Evolutionary conservation across 2,329 filamentous ascomycete species (phyloP).

Genomic region (Pleoardoris graminearum): DNA sequence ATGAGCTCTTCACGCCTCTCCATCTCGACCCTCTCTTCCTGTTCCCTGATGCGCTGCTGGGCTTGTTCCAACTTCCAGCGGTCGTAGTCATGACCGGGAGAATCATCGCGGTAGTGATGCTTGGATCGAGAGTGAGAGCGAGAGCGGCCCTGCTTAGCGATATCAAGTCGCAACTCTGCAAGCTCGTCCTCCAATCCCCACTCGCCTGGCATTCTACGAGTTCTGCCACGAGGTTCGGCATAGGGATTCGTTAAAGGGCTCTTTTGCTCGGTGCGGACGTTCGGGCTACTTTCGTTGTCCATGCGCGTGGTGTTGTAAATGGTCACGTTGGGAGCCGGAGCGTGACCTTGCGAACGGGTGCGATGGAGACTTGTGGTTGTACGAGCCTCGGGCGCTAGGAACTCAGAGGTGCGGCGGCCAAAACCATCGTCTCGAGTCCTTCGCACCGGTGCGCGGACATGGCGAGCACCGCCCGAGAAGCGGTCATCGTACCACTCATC

Average conservation of each 20-base stretch:
- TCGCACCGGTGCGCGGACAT: slow-evolving; percentile 31
- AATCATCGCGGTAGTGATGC: slow-evolving; percentile 22
- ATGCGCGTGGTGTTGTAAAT: slow-evolving; percentile 52
- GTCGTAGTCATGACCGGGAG: slow-evolving; percentile 33
- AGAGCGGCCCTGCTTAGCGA: slow-evolving; percentile 25
- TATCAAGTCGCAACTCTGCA: slow-evolving; percentile 33
- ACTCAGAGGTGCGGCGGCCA: slow-evolving; percentile 34
- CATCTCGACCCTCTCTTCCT: slow-evolving; percentile 36
- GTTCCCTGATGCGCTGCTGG: slow-evolving; percentile 42
- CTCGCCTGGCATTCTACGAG: slow-evolving; percentile 38
- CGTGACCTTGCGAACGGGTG: slow-evolving; percentile 50
- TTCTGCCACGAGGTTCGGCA: slow-evolving; percentile 28
- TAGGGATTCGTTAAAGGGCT: slow-evolving; percentile 29
- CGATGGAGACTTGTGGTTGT: slow-evolving; percentile 46
- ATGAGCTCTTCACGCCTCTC: slow-evolving; percentile 44
- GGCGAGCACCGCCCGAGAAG: slow-evolving; percentile 33
- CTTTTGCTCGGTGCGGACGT: slow-evolving; percentile 39
- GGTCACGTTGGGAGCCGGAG: slow-evolving; percentile 51
- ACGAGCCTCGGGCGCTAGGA: slow-evolving; percentile 32
- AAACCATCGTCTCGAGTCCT: slow-evolving; percentile 24
- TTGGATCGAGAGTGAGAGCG: slow-evolving; percentile 31
- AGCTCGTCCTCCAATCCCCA: slow-evolving; percentile 44
- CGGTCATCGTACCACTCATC: slow-evolving; percentile 37
- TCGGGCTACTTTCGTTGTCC: slow-evolving; percentile 41
- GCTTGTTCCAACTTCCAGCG: slow-evolving; percentile 40